These are phyloP conservation scores for Penicillium nucicola DNA, from an alignment of 495 filamentous ascomycete genomes.

Conservation along the genomic window DNA sequence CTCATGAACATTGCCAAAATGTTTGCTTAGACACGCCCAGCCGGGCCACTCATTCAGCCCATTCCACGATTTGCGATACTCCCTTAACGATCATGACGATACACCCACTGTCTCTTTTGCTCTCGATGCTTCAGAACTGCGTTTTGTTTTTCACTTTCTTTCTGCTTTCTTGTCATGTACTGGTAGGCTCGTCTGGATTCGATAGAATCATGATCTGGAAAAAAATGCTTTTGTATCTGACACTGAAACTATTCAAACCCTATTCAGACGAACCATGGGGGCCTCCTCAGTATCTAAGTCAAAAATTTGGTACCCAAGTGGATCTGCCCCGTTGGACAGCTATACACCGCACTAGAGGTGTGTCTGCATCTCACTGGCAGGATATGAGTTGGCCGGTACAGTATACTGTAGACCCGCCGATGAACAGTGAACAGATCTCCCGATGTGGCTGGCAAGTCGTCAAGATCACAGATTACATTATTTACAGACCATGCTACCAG, in stretches of 20 bases:
- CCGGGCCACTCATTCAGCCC: not conserved
- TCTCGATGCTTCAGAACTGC: not conserved
- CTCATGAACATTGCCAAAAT: slow-evolving; percentile 62
- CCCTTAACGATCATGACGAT: slow-evolving; percentile 20
- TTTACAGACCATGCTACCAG: not conserved
- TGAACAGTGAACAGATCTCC: not conserved
- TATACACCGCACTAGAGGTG: slow-evolving; percentile 1
- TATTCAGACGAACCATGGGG: not conserved
- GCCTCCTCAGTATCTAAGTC: not conserved
- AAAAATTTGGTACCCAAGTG: slow-evolving; percentile 24
- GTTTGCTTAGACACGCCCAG: slow-evolving; percentile 46
- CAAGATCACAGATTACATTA: not conserved
- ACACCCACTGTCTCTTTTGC: not conserved
- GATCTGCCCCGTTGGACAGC: not conserved
- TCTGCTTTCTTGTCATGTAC: slow-evolving; percentile 3
- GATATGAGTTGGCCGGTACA: not conserved
- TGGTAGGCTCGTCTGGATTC: slow-evolving; percentile 16
- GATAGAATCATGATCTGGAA: not conserved
- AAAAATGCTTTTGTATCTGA: slow-evolving; percentile 4
- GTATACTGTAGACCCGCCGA: not conserved
- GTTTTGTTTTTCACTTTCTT: not conserved
- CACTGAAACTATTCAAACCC: not conserved
- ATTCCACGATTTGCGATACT: not conserved
- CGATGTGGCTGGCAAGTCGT: not conserved
- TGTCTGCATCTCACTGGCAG: not conserved